Base-by-base conservation (phyloP, 257 asterid genomes). In the Buddleja alternifolia region DNA sequence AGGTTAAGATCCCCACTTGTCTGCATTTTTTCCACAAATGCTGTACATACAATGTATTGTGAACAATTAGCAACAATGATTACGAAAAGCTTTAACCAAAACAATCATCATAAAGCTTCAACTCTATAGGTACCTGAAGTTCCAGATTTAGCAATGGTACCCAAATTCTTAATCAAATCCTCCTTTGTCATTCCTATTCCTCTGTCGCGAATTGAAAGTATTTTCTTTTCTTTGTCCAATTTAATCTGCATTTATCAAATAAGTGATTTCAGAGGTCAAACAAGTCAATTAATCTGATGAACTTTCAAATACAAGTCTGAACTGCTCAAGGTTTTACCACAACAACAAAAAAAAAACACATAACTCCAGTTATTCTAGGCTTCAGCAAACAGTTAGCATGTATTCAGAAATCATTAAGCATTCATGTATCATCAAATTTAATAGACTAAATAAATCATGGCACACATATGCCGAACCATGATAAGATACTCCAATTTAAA, bases 161-260 rank as follows among this genome's bases (percentile, higher is more conserved):
- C 99, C 95, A 93, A 79, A 70, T 90, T 90, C 89, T 93, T 93
- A 63, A 89, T 83, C 76, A 93, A 77, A 73, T 93, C 99, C 70
- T 93, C 99, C 78, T 93, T 93, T 24, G 99, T 93, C 99, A 93
- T 90, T 61, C 99, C 97, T 29, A 93, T 86, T 69, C 97, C 99
- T 80, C 96, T 79, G 69, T 93, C 99, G 39, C 96, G 97, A 60
- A 93, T 87, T 8, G 89, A 87, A 34, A 93, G 88, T 66, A 87
- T 87, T 82, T 87, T 93, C 71, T 90, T 90, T 75, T 88, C 97
- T 74, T 93, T 90, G 81, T 90, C 99, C 76, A 93, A 75, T 67
- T 84, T 87, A 81, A 93, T 90, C 99, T 93, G 93, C 78, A 78
- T 23, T 34, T 8, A 41, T 68, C 39, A 47, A 58, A 15, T 40